Percentiles rank a stretch among this genome's conserved stretches.
These are phyloP conservation scores for Sarocladium oryzae DNA, from an alignment of 2,329 filamentous ascomycete genomes.

Conservation along the genomic window DNA sequence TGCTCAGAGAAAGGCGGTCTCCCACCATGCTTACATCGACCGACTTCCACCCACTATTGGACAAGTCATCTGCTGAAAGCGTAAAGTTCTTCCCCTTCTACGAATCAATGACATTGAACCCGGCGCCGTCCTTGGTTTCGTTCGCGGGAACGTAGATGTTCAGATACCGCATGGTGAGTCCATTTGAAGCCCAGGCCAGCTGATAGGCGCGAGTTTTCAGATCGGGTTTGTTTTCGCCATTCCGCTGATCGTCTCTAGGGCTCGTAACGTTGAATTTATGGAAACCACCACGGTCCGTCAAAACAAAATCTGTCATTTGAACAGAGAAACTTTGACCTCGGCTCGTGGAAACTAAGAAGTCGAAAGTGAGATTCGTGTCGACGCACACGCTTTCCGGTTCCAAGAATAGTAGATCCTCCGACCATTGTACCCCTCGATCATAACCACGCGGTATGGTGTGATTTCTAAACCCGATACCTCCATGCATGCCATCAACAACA, in stretches of 20 bases:
- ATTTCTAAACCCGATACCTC: slow-evolving; percentile 39
- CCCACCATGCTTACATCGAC: too few species aligned
- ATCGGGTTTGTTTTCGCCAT: neutral
- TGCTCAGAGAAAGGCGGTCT: too few species aligned
- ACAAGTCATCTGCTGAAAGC: too few species aligned
- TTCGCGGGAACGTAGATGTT: neutral
- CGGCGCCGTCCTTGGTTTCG: too few species aligned
- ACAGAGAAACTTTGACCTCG: too few species aligned
- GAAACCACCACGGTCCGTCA: too few species aligned
- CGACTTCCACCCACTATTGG: too few species aligned
- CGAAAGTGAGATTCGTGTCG: slow-evolving; percentile 34
- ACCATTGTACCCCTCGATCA: slow-evolving; percentile 32
- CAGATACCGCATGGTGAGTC: neutral
- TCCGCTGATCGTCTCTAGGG: neutral
- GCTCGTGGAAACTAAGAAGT: too few species aligned
- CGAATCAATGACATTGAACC: too few species aligned
- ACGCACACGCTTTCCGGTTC: slow-evolving; percentile 39
- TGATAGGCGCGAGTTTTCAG: neutral
- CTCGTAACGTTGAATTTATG: slow-evolving; percentile 28
- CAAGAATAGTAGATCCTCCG: slow-evolving; percentile 41
- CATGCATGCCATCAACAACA: slow-evolving; percentile 32
- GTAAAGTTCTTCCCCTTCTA: too few species aligned
- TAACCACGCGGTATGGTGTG: slow-evolving; percentile 30
- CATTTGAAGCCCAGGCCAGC: neutral
- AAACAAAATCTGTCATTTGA: too few species aligned